These are phyloP conservation scores for Emmonsiellopsis sp. DNA, from an alignment of 2,329 filamentous ascomycete genomes.

Conservation along the genomic window DNA sequence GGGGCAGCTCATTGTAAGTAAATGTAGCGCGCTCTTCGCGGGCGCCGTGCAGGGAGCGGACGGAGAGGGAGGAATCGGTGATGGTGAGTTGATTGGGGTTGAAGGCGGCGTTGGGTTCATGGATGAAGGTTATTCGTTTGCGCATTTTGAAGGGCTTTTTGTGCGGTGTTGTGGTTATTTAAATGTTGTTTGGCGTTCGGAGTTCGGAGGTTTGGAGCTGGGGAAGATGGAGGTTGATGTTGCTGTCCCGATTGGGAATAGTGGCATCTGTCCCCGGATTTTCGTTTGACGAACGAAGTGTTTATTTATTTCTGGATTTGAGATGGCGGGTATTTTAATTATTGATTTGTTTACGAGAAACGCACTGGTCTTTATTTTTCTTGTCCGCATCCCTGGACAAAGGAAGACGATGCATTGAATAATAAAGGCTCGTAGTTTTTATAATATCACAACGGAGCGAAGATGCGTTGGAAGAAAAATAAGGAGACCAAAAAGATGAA, in stretches of 20 bases:
- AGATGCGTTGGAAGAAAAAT: neutral
- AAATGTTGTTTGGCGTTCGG: neutral
- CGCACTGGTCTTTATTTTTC: neutral
- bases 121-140: slow-evolving; percentile 61
- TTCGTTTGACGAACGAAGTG: too few relatives aligned
- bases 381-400: neutral
- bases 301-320: too few relatives aligned
- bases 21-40: slow-evolving; percentile 75
- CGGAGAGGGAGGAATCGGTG: slow-evolving; percentile 41
- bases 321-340: too few relatives aligned
- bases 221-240: neutral
- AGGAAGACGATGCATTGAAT: neutral
- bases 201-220: neutral
- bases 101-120: slow-evolving; percentile 53
- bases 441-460: neutral
- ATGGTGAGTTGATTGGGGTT: slow-evolving; percentile 56
- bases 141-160: slow-evolving; percentile 22
- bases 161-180: neutral
- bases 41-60: slow-evolving; percentile 55
- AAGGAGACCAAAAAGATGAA: neutral
- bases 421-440: neutral
- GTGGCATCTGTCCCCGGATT: neutral
- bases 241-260: slow-evolving; percentile 4
- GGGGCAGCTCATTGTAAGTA: slow-evolving; percentile 61
- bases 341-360: neutral